phyloP scores from a whole-genome alignment of 148 eudicot genomes.

The Fagopyrum tataricum region DNA sequence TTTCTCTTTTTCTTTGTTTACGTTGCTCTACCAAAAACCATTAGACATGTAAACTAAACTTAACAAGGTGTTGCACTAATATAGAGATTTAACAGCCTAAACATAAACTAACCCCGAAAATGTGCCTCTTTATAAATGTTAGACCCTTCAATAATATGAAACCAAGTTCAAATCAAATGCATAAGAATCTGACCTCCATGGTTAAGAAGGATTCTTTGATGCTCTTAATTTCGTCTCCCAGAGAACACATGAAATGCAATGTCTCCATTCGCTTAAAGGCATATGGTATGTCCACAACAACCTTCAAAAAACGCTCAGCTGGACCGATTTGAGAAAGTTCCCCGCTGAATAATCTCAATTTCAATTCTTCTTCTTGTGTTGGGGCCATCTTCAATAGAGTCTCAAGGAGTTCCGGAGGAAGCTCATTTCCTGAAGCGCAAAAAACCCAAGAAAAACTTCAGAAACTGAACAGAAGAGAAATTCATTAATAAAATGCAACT shows the following conservation, averaged over 20 bases:
- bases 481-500: no score
- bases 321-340: constrained; percentile 61
- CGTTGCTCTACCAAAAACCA: no score
- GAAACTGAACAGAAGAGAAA: background rate
- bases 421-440: constrained; percentile 47
- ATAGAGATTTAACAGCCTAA: background rate
- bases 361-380: constrained; percentile 63
- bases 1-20: no score
- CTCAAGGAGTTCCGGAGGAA: constrained; percentile 66
- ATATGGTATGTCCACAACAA: constrained; percentile 61
- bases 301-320: constrained; percentile 76
- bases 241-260: constrained; percentile 56
- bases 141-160: background rate
- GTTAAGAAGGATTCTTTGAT: constrained; percentile 50
- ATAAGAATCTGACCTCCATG: constrained; percentile 38
- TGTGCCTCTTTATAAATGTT: background rate
- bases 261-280: constrained; percentile 61
- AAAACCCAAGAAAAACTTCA: background rate
- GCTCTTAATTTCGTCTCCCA: constrained; percentile 51
- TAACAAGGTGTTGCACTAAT: background rate
- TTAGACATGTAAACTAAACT: no score
- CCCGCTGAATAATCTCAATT: constrained; percentile 54
- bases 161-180: background rate
- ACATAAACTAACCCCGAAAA: background rate
- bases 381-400: constrained; percentile 79